Evolutionary conservation across 1,139 yeast genomes (phyloP).

Genomic region (Nematodospora anomalae): DNA sequence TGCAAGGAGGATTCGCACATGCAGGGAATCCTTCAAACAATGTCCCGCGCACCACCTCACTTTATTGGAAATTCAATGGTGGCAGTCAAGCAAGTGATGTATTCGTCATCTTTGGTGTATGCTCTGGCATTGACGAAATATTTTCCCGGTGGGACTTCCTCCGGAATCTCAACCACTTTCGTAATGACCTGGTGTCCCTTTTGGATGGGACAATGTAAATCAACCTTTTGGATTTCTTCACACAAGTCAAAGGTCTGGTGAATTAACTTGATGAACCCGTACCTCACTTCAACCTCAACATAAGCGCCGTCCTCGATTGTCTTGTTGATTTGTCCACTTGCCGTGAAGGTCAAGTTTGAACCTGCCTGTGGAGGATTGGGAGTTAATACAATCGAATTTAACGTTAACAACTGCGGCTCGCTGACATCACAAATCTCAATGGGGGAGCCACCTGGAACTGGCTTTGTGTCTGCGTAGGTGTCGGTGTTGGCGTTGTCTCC

Average conservation of each 20-base stretch:
- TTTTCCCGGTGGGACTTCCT: slow-evolving; percentile 94
- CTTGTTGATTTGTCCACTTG: slow-evolving; percentile 60
- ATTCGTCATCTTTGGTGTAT: slow-evolving; percentile 74
- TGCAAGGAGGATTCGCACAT: no score
- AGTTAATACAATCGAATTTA: slow-evolving; percentile 56
- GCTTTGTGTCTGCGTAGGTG: slow-evolving; percentile 42
- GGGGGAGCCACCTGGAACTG: slow-evolving; percentile 92
- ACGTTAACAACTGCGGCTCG: slow-evolving; percentile 60
- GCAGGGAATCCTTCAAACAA: no score
- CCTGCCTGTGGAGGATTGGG: slow-evolving; percentile 94
- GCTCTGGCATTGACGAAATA: slow-evolving; percentile 88
- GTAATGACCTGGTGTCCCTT: slow-evolving; percentile 65
- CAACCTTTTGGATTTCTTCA: slow-evolving; percentile 81
- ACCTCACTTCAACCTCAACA: slow-evolving; percentile 88
- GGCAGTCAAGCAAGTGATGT: slow-evolving; percentile 84
- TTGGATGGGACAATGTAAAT: slow-evolving; percentile 74
- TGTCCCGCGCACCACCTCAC: no score
- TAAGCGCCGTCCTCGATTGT: slow-evolving; percentile 79
- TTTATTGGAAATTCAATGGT: slow-evolving; percentile 56
- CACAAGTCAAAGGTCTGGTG: slow-evolving; percentile 89
- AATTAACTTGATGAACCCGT: slow-evolving; percentile 84
- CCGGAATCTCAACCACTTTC: slow-evolving; percentile 79
- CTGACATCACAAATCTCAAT: slow-evolving; percentile 70
- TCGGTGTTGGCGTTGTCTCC: background rate
- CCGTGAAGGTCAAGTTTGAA: slow-evolving; percentile 71